Evolutionary conservation across 2,329 filamentous ascomycete species (phyloP), one percentile per base, ranked within the genome.

Genomic region (Sphaerulina musiva): DNA sequence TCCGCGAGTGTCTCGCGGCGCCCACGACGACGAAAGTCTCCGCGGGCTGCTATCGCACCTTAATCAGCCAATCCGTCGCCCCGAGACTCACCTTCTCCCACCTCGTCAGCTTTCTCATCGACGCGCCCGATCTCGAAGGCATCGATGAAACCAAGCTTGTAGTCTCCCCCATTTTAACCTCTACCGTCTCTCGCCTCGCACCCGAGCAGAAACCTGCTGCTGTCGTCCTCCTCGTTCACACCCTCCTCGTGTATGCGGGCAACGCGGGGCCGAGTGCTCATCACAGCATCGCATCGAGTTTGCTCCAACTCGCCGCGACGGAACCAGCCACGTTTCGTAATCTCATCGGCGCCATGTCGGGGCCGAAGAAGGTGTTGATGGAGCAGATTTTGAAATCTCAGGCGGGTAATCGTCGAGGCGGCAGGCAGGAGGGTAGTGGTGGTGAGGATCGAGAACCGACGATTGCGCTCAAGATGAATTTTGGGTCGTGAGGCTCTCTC

Each of bases 381-480:
- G 92, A 69, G 81, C 79, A 23, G 84, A 84, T 48, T 74, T 80
- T 63, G 74, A 68, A 67, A 78, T 62, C 64, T 66, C 70, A 60
- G 73, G 69, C 64, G 62, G 62, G 68, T 66, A 67, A 55, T 73
- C 75, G 62, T 73, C 75, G 62, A 70, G 68, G 51, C 64, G 72
- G 42, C 72, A 71, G 48, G 76, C 73, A 55, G 73, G 76, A 54
- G 73, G 76, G 54, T 43, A 46, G 53, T 5, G 57, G 53, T 5
- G 57, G 49, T 2, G 79, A 74, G 29, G 82, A 75, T 46, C 74
- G 71, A 42, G 75, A 77, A 70, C 93, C 93, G 10, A 93, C 78
- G 59, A 98, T 98, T 77, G 89, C 89, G 51, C 72, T 98, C 67
- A 93, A 95, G 79, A 95, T 97, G 87, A 80, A 95, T 70, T 97